A percentile compares a stretch with the other conserved stretches of the same genome.
Conservation (phyloP, 352 stramenopile species). For the Phytophthora cryptogea region DNA sequence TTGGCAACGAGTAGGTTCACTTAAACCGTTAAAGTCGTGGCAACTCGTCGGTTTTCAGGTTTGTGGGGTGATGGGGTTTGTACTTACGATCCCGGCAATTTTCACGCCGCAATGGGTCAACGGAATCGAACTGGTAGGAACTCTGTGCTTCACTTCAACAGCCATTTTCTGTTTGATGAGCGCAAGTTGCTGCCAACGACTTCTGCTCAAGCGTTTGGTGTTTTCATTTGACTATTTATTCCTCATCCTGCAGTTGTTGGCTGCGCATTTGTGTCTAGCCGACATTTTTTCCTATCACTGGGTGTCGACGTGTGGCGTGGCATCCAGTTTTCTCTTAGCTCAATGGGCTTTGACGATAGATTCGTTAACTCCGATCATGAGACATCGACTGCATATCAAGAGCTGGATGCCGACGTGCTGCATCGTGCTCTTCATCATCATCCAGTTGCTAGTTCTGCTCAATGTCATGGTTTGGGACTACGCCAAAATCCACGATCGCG, state of each 20-base stretch:
- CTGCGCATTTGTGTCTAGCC: conserved; percentile 26
- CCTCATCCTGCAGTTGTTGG: conserved; percentile 27
- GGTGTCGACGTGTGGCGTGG: conserved; percentile 24
- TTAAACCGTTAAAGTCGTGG: conserved; percentile 17
- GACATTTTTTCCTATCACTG: conserved; percentile 31
- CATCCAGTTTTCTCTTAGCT: conserved; percentile 19
- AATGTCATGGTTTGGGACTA: conserved; percentile 25
- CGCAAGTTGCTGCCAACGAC: conserved; percentile 15
- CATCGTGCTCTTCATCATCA: conserved; percentile 31
- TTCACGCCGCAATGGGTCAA: conserved; percentile 2
- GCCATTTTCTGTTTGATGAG: conserved; percentile 14
- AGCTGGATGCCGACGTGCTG: conserved; percentile 31
- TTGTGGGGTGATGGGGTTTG: conserved; percentile 20
- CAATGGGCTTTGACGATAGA: conserved; percentile 23
- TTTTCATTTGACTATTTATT: conserved; percentile 36
- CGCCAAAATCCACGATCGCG: conserved; percentile 23
- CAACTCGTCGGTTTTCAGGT: conserved; percentile 16
- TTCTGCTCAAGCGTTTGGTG: conserved; percentile 19
- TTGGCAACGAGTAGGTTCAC: conserved; percentile 7
- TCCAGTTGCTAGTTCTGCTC: conserved; percentile 20
- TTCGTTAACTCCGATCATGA: conserved; percentile 26
- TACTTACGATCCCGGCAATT: conserved; percentile 28
- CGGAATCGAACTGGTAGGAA: conserved; percentile 9
- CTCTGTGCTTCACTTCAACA: conserved; percentile 6
- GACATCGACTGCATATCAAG: conserved; percentile 17